A percentile compares a stretch with the other conserved stretches of the same genome.
Conservation (phyloP, 1,284 basidiomycete species). For the Cystobasidium slooffiae region DNA sequence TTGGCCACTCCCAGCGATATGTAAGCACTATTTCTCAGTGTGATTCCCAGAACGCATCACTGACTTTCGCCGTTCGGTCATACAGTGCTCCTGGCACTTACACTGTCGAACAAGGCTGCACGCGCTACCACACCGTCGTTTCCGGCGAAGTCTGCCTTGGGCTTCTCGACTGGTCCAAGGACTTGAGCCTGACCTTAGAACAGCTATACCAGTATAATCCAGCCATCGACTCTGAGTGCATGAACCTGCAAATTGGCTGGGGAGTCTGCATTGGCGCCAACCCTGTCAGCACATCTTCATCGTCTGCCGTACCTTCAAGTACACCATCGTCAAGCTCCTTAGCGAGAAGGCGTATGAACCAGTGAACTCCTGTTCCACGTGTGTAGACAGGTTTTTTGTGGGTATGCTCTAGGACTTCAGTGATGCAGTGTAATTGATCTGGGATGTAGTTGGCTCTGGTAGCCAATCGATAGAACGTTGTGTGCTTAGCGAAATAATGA, state of each 20-base stretch:
- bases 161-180: constrained; percentile 31
- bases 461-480: neutral
- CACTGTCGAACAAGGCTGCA: constrained; percentile 37
- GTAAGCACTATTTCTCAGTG: no score
- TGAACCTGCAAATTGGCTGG: constrained; percentile 35
- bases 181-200: constrained; percentile 26
- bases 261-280: constrained; percentile 32
- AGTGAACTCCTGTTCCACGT: neutral
- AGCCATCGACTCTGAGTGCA: constrained; percentile 35
- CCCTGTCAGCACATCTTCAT: neutral
- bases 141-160: constrained; percentile 42
- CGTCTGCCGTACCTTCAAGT: neutral
- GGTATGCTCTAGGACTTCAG: neutral
- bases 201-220: constrained; percentile 35
- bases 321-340: neutral
- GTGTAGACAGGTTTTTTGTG: neutral
- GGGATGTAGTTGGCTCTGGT: neutral
- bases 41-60: no score
- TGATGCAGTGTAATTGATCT: no score
- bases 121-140: constrained; percentile 38
- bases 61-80: no score
- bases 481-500: neutral
- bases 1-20: constrained; percentile 1
- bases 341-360: neutral
- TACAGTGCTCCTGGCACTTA: constrained; percentile 16